Percentiles rank a stretch among this genome's conserved stretches.
phyloP scores from a whole-genome alignment of 257 asterid genomes.

The Capsicum pubescens region DNA sequence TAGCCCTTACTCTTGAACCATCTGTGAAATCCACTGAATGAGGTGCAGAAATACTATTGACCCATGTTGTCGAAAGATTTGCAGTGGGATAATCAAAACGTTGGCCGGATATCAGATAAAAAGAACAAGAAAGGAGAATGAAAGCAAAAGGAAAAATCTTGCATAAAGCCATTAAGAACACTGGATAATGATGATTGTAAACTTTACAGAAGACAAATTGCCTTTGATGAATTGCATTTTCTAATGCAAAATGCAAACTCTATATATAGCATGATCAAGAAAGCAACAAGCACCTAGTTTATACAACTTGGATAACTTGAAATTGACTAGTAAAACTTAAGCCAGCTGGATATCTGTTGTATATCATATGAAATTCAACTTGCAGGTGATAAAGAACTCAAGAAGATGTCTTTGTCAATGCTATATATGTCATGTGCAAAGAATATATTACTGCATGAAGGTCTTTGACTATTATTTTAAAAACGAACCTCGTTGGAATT shows the following conservation, averaged over 20 bases:
- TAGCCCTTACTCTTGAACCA: background rate
- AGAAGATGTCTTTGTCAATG: background rate
- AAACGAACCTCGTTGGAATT: background rate
- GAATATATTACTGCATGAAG: background rate
- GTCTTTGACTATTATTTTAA: background rate
- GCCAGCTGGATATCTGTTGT: background rate
- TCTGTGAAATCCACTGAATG: conserved; percentile 16
- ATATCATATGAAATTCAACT: background rate
- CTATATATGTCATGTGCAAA: background rate
- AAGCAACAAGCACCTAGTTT: background rate
- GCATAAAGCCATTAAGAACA: conserved; percentile 6
- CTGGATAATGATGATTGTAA: background rate
- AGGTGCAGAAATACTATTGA: conserved; percentile 23
- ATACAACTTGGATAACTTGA: background rate
- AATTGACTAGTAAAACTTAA: background rate
- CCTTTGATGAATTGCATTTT: background rate
- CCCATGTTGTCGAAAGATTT: conserved; percentile 36
- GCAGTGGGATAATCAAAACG: conserved; percentile 25
- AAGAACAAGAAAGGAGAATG: background rate
- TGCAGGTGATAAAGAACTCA: background rate
- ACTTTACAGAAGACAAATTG: background rate
- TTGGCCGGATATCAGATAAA: conserved; percentile 8
- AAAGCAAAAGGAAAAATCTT: background rate
- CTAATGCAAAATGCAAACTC: background rate
- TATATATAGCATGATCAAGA: background rate